Evolutionary conservation across 495 filamentous ascomycete genomes (phyloP).

Genomic region (Penicillium taxi): DNA sequence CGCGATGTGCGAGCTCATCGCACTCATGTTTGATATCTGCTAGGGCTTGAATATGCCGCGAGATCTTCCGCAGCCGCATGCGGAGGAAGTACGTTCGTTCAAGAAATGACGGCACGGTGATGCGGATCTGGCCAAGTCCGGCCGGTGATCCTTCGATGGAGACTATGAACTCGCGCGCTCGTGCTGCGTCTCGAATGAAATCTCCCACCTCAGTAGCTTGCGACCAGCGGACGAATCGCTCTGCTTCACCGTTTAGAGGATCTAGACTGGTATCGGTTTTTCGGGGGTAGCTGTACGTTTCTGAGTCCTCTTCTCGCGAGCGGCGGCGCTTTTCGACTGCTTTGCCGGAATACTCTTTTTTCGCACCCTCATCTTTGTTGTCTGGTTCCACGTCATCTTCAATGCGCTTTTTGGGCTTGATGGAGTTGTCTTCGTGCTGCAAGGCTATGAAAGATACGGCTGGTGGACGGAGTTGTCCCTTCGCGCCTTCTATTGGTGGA

Average conservation of each 20-base stretch:
- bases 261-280: slow-evolving; percentile 17
- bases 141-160: slow-evolving; percentile 64
- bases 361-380: slow-evolving; percentile 2
- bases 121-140: slow-evolving; percentile 54
- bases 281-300: slow-evolving; percentile 32
- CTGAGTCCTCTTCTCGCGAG: slow-evolving; percentile 23
- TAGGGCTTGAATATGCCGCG: slow-evolving; percentile 54
- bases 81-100: slow-evolving; percentile 85
- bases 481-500: slow-evolving; percentile 52
- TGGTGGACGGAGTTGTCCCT: slow-evolving; percentile 60
- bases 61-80: slow-evolving; percentile 62
- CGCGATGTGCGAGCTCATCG: slow-evolving; percentile 64
- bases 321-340: slow-evolving; percentile 9
- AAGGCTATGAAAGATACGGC: slow-evolving; percentile 73
- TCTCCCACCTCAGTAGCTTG: slow-evolving; percentile 85
- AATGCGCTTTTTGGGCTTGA: slow-evolving; percentile 38
- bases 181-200: slow-evolving; percentile 86
- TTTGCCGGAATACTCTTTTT: slow-evolving; percentile 5
- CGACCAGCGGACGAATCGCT: slow-evolving; percentile 80
- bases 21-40: slow-evolving; percentile 74
- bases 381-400: slow-evolving; percentile 42
- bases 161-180: slow-evolving; percentile 75
- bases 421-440: slow-evolving; percentile 56
- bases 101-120: slow-evolving; percentile 78
- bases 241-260: slow-evolving; percentile 12